Conservation (phyloP, 73 alveolate species). For the Strombidium stylifer region DNA sequence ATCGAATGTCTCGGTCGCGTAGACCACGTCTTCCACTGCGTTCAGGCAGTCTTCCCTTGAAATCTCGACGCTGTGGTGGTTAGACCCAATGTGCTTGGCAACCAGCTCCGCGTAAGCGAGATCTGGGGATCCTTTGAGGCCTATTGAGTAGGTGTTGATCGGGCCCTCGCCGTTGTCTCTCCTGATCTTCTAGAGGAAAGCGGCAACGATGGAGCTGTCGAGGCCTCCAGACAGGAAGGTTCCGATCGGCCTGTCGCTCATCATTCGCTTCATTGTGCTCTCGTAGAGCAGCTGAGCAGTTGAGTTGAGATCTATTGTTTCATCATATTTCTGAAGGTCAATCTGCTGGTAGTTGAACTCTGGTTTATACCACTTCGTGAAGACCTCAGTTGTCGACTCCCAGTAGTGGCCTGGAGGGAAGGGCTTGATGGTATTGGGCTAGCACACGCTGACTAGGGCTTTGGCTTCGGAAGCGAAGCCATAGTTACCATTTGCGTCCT, state of each 20-base stretch:
- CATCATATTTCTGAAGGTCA: not conserved
- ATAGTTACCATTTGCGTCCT: conserved; percentile 36
- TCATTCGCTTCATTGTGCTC: conserved; percentile 7
- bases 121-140: conserved; percentile 83
- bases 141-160: conserved; percentile 71
- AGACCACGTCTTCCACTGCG: conserved; percentile 76
- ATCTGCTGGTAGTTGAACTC: conserved; percentile 6
- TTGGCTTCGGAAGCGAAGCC: conserved; percentile 58
- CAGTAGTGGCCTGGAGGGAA: conserved; percentile 49
- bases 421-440: conserved; percentile 17
- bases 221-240: conserved; percentile 25
- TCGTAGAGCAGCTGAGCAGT: not conserved
- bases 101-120: conserved; percentile 54
- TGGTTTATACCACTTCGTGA: conserved; percentile 16
- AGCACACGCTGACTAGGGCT: conserved; percentile 58
- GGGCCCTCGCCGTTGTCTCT: conserved; percentile 46
- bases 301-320: not conserved
- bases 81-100: conserved; percentile 76
- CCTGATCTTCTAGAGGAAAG: conserved; percentile 22
- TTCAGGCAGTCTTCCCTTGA: conserved; percentile 83
- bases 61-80: conserved; percentile 73
- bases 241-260: conserved; percentile 15
- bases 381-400: conserved; percentile 22
- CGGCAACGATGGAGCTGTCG: conserved; percentile 1
- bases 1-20: conserved; percentile 82